phyloP scores from a whole-genome alignment of 108 stramenopile genomes.

The Fragilariopsis cylindrus region DNA sequence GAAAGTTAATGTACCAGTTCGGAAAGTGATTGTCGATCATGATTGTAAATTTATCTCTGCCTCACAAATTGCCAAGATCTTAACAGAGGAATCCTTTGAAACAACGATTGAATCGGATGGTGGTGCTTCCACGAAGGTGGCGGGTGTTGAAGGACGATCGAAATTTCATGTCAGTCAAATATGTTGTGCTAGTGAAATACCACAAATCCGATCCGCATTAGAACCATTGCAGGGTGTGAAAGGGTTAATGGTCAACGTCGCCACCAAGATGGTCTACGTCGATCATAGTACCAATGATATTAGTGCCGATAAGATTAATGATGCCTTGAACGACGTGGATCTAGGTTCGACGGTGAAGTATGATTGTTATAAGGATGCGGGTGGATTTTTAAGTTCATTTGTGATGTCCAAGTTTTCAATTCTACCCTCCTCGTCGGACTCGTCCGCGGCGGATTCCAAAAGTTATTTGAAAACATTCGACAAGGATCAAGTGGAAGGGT shows the following conservation, averaged over 20 bases:
- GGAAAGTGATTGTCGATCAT: conserved; percentile 8
- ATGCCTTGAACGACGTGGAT: conserved; percentile 38
- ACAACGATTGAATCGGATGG: background rate
- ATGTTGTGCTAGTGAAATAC: conserved; percentile 61
- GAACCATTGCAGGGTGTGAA: conserved; percentile 40
- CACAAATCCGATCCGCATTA: conserved; percentile 40
- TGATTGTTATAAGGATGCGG: conserved; percentile 29
- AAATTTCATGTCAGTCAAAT: conserved; percentile 49
- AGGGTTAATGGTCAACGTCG: conserved; percentile 49
- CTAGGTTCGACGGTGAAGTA: conserved; percentile 49
- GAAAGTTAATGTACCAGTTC: background rate
- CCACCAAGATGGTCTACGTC: conserved; percentile 59
- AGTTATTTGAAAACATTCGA: conserved; percentile 10
- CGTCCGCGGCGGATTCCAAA: conserved; percentile 1
- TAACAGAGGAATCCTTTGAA: background rate
- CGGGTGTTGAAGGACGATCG: conserved; percentile 36
- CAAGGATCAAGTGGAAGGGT: conserved; percentile 18
- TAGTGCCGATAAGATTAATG: conserved; percentile 43
- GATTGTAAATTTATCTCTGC: conserved; percentile 10
- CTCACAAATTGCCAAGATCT: background rate
- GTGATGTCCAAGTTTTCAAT: conserved; percentile 30
- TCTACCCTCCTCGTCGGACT: background rate
- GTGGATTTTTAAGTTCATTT: conserved; percentile 20
- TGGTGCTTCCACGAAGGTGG: background rate
- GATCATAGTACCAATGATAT: conserved; percentile 45